Base-by-base conservation (phyloP, 148 eudicot species). In the Gaultheria prostrata region DNA sequence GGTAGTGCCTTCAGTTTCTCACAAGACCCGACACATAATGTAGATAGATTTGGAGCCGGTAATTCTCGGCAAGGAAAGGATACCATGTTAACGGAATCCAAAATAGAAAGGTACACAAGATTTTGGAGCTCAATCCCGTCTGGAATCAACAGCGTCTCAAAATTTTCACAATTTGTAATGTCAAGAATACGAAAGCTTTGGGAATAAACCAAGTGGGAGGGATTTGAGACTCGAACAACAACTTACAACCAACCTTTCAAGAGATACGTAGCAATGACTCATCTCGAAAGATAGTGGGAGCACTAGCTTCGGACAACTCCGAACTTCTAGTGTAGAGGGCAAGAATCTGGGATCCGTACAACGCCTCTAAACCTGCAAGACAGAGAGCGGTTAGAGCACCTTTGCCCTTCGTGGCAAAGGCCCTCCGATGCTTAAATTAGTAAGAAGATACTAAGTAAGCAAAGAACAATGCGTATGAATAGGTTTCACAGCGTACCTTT, bases 1-100 rank as follows among this genome's bases (percentile, higher is more conserved):
- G 78, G 78, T 0, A 76, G 78, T 1, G 33, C 48, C 56, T 76
- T 76, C 1, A 76, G 6, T 0, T 76, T 46, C 1, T 46, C 13
- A 33, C 79, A 76, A n/a, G n/a, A 12, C 0, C 6, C 1, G 24
- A 76, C 17, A 0, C 0, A 0, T 1, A 24, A 9, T 21, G 0
- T 4, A 6, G 30, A 3, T 2, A 46, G 57, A 24, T 48, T 76
- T 1, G 79, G 79, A 76, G 79, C 56, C 0, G 32, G 33, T 12
- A 48, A 76, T 48, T 17, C 79, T 76, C 46, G 32, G 11, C 12
- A 17, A 4, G 32, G 18, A 76, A 46, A 46, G 10, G 54, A n/a
- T 24, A 76, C 54, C 54, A 75, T 8, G 9, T 46, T 75, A 3
- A 4, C 15, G 26, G 26, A 18, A 1, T 6, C 39, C 2, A 35